A percentile compares a stretch with the other conserved stretches of the same genome.
Evolutionary conservation across 176 grass and related monocot species (phyloP).

Genomic region (Carex parvula): DNA sequence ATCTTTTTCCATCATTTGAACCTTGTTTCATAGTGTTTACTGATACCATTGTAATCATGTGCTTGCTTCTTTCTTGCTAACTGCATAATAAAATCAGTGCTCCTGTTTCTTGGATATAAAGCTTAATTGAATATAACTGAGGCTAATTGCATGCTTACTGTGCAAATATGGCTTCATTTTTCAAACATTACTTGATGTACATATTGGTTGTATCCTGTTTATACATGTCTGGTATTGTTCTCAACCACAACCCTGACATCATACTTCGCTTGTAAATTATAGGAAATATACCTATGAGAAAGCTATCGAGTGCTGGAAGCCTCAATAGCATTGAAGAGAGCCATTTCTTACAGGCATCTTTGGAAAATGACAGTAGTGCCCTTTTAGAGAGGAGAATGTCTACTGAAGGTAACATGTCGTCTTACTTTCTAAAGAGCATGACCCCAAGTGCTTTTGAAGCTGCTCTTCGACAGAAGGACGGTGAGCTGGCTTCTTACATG

Average conservation of each 20-base stretch:
- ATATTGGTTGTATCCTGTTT: conserved; percentile 4
- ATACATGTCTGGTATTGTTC: neutral
- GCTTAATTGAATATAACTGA: neutral
- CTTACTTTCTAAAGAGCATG: conserved; percentile 97
- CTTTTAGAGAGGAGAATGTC: conserved; percentile 87
- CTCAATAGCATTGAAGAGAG: conserved; percentile 84
- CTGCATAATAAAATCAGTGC: neutral
- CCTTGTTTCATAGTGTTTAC: neutral
- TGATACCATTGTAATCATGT: neutral
- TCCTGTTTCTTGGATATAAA: neutral
- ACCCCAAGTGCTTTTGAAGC: conserved; percentile 98
- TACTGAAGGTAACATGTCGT: conserved; percentile 65
- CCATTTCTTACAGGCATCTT: conserved; percentile 84
- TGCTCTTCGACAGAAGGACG: conserved; percentile 91
- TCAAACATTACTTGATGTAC: neutral
- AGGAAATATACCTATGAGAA: conserved; percentile 69
- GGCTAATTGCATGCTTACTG: neutral
- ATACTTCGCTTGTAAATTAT: neutral
- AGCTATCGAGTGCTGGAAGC: conserved; percentile 60
- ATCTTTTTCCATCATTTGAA: neutral
- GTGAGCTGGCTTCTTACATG: conserved; percentile 93
- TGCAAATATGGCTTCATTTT: neutral
- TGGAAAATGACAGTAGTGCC: conserved; percentile 66
- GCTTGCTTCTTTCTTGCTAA: conserved; percentile 3
- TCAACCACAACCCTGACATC: neutral